Conservation (phyloP, 2,329 filamentous ascomycete species). For the Cryphonectria carpinicola region DNA sequence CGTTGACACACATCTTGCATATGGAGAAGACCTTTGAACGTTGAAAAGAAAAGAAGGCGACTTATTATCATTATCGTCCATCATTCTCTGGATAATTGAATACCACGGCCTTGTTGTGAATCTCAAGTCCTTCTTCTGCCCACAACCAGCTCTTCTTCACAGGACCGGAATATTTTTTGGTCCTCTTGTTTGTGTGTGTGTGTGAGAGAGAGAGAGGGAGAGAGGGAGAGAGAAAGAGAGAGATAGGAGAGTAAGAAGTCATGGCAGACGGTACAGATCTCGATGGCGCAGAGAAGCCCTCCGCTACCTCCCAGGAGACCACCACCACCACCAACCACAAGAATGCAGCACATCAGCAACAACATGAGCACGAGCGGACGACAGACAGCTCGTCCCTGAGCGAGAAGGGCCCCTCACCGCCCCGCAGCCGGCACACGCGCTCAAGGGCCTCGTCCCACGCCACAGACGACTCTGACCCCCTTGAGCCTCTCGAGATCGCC, state of each 20-base stretch:
- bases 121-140: no score
- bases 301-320: no score
- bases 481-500: conserved; percentile 26
- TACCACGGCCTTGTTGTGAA: no score
- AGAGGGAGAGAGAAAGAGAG: no score
- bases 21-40: no score
- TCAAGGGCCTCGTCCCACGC: conserved; percentile 21
- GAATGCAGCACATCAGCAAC: background rate
- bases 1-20: no score
- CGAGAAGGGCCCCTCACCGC: conserved; percentile 14
- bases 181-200: no score
- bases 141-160: no score
- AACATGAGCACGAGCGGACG: conserved; percentile 14
- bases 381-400: conserved; percentile 17
- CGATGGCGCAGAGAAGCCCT: conserved; percentile 10
- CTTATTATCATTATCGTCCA: background rate
- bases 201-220: no score
- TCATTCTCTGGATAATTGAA: background rate
- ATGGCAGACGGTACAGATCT: conserved; percentile 14
- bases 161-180: no score
- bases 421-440: background rate
- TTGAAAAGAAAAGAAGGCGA: background rate
- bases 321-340: background rate
- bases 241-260: background rate
- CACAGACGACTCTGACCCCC: conserved; percentile 25